Evolutionary conservation across 306 rosid species (phyloP), one percentile per base, ranked within the genome.

Genomic region (Ochetophila trinervis): DNA sequence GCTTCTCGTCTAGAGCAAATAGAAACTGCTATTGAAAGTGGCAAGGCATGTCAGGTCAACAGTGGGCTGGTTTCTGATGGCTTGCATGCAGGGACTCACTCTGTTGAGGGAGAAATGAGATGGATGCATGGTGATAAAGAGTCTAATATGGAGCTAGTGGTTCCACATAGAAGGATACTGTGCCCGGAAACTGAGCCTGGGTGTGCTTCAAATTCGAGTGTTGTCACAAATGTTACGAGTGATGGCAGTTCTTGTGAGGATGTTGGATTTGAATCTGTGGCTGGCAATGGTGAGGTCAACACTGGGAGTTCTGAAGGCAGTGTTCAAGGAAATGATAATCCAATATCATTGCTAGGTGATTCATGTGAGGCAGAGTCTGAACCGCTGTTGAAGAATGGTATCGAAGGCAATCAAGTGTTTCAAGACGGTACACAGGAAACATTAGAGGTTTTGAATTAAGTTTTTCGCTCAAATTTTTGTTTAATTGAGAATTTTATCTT

Each of bases 361-460:
- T 52, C 67, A 4, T 63, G 49, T 44, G 83, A 64, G 72, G 70
- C 66, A 37, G 79, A 65, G 49, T 82, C 83, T 7, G 68, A 65
- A 13, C 53, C 57, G 10, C 74, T 65, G 20, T 59, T 35, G 17
- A 82, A 62, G 67, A 78, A 60, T 61, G 59, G 42, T 61, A 45
- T 78, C 8, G 56, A 59, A 59, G 79, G 74, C 60, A 67, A 73
- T 49, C 74, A 67, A 60, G 80, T 59, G 18, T 72, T 51, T 37
- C 82, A 58, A 50, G 65, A 67, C 9, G 67, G 65, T 79, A 68
- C 63, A 8, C 85, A 52, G 58, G 64, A 73, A 73, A 76, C 76
- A 65, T 69, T 66, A 68, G 86, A 91, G 97, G 97, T 88, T 86
- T 79, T 79, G 75, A 68, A 72, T 82, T 78, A 79, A 76, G 74